Conservation (phyloP, 2,329 filamentous ascomycete species). For the Alternaria novae-zelandiae region DNA sequence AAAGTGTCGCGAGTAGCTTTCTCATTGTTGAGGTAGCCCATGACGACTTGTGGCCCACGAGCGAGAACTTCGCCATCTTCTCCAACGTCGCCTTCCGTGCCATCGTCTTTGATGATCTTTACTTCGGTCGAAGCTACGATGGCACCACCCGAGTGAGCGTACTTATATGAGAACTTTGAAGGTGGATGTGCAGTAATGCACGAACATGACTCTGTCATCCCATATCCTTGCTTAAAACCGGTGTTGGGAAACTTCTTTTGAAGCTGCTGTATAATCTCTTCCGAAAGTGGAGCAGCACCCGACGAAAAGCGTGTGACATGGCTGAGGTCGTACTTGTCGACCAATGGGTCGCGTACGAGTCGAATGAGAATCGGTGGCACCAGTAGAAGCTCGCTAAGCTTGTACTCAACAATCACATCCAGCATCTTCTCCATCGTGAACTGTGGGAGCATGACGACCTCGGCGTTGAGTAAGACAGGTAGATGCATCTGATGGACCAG, state of each 20-base stretch:
- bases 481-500: slow-evolving; percentile 64
- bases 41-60: slow-evolving; percentile 57
- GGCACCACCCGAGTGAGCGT: slow-evolving; percentile 63
- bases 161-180: slow-evolving; percentile 62
- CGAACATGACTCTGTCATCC: slow-evolving; percentile 71
- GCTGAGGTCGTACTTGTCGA: slow-evolving; percentile 63
- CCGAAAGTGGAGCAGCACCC: slow-evolving; percentile 65
- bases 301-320: slow-evolving; percentile 64
- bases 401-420: slow-evolving; percentile 53
- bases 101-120: slow-evolving; percentile 65
- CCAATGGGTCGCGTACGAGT: slow-evolving; percentile 63
- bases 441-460: slow-evolving; percentile 68
- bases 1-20: slow-evolving; percentile 55
- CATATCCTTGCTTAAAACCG: slow-evolving; percentile 70
- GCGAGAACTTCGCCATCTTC: slow-evolving; percentile 61
- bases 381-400: slow-evolving; percentile 57
- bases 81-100: slow-evolving; percentile 59
- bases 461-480: slow-evolving; percentile 67
- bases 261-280: slow-evolving; percentile 64
- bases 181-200: slow-evolving; percentile 69
- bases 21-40: slow-evolving; percentile 58
- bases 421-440: slow-evolving; percentile 66
- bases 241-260: slow-evolving; percentile 64
- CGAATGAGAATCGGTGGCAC: slow-evolving; percentile 68
- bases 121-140: slow-evolving; percentile 66